phyloP scores from a whole-genome alignment of 2,329 filamentous ascomycete species.

The Tolypocladium nubicola region DNA sequence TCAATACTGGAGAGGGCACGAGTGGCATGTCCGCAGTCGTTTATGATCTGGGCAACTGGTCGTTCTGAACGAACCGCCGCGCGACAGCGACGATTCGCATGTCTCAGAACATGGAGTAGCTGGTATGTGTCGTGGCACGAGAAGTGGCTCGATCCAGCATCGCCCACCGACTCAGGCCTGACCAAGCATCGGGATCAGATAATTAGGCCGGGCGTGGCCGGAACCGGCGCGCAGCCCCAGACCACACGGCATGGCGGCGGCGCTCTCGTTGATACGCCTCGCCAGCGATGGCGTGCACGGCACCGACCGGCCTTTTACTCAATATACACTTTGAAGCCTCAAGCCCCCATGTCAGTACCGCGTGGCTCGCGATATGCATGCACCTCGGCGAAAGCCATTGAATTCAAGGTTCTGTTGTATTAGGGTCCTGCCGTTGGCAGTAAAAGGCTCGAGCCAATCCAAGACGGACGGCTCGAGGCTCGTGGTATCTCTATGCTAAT shows the following conservation, averaged over 20 bases:
- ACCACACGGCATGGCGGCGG: neutral
- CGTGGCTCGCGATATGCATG: neutral
- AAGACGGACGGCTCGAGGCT: neutral
- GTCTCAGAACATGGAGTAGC: neutral
- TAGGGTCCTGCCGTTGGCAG: neutral
- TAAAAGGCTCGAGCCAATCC: neutral
- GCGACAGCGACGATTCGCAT: neutral
- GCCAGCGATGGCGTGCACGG: neutral
- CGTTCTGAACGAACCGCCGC: neutral
- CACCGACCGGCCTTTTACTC: neutral
- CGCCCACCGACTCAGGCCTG: neutral
- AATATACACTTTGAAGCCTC: neutral
- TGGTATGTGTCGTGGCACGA: neutral
- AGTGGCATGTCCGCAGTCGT: neutral
- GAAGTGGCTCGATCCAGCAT: neutral
- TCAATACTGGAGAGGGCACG: no score
- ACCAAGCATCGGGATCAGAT: neutral
- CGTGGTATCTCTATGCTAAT: slow-evolving; percentile 6
- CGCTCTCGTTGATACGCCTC: neutral
- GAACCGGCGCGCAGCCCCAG: neutral
- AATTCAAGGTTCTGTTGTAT: neutral
- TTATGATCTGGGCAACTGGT: neutral
- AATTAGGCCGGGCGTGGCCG: neutral
- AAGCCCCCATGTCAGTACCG: neutral
- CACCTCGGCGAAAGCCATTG: neutral